These are phyloP conservation scores for Cercospora janseana DNA, from an alignment of 2,329 filamentous ascomycete genomes.

Conservation along the genomic window DNA sequence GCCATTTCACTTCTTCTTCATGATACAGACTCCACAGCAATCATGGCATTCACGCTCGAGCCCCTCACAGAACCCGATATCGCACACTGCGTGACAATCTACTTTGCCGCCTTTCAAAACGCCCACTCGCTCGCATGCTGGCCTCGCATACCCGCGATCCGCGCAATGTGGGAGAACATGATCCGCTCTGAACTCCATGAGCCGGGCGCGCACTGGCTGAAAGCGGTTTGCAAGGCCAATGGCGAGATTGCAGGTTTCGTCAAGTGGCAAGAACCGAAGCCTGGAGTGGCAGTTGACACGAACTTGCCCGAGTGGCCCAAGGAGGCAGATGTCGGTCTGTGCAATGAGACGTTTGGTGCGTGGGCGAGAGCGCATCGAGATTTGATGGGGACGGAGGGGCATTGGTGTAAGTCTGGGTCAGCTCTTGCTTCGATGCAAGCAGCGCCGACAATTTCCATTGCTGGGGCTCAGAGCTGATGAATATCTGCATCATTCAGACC, in stretches of 20 bases:
- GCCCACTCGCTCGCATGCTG: conserved; percentile 33
- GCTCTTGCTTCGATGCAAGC: not conserved
- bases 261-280: conserved; percentile 31
- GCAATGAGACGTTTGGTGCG: conserved; percentile 32
- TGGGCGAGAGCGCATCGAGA: conserved; percentile 28
- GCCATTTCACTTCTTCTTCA: not conserved
- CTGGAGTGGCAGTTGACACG: conserved; percentile 20
- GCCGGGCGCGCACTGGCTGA: conserved; percentile 29
- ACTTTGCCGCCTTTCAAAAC: conserved; percentile 34
- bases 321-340: conserved; percentile 27
- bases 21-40: not conserved
- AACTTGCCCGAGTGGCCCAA: conserved; percentile 31
- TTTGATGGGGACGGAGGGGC: conserved; percentile 30
- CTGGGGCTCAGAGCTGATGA: not conserved
- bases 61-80: conserved; percentile 27
- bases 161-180: conserved; percentile 32
- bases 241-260: conserved; percentile 27
- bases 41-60: conserved; percentile 19
- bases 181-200: conserved; percentile 27
- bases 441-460: not conserved
- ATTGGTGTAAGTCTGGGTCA: conserved; percentile 36
- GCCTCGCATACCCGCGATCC: conserved; percentile 28
- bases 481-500: conserved; percentile 20
- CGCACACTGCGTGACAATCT: conserved; percentile 26
- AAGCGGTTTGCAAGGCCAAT: conserved; percentile 23